Evolutionary conservation across 495 filamentous ascomycete genomes (phyloP).

Genomic region (Hypoxylon crocopeplum): DNA sequence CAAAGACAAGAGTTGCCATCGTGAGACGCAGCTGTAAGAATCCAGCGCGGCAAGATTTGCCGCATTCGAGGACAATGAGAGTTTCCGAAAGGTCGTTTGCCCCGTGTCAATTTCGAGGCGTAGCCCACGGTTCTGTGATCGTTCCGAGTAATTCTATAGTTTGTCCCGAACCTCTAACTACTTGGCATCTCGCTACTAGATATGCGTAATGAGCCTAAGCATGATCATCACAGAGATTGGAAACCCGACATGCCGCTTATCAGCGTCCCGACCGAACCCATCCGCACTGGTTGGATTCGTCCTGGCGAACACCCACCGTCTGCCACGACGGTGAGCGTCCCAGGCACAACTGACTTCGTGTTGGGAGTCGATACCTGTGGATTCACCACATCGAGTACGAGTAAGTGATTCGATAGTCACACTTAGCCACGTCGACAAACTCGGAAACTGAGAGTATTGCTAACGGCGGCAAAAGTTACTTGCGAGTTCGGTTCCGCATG

Average conservation of each 20-base stretch:
- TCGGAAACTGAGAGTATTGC: not conserved
- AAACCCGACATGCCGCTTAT: conserved; percentile 33
- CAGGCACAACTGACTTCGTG: conserved; percentile 22
- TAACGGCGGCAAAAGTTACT: conserved; percentile 26
- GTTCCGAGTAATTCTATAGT: not conserved
- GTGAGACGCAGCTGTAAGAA: conserved; percentile 2
- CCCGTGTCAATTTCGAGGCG: conserved; percentile 2
- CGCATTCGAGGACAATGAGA: conserved; percentile 34
- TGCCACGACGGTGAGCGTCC: conserved; percentile 7
- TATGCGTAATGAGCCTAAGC: conserved; percentile 30
- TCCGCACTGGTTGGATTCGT: not conserved
- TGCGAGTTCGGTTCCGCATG: conserved; percentile 37
- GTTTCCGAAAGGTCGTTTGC: conserved; percentile 5
- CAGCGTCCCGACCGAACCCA: conserved; percentile 24
- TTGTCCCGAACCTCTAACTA: not conserved
- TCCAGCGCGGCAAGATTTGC: conserved; percentile 7
- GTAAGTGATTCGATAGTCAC: conserved; percentile 18
- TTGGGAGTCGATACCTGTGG: conserved; percentile 38
- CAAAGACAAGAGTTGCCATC: conserved; percentile 24
- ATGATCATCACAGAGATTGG: conserved; percentile 12
- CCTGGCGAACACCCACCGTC: conserved; percentile 17
- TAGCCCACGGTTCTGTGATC: not conserved
- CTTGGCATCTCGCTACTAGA: conserved; percentile 6
- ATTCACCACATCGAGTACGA: conserved; percentile 26
- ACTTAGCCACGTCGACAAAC: not conserved